Evolutionary conservation across 805 yeast species (phyloP), one percentile per base, ranked within the genome.

Genomic region (Candida oleophila): DNA sequence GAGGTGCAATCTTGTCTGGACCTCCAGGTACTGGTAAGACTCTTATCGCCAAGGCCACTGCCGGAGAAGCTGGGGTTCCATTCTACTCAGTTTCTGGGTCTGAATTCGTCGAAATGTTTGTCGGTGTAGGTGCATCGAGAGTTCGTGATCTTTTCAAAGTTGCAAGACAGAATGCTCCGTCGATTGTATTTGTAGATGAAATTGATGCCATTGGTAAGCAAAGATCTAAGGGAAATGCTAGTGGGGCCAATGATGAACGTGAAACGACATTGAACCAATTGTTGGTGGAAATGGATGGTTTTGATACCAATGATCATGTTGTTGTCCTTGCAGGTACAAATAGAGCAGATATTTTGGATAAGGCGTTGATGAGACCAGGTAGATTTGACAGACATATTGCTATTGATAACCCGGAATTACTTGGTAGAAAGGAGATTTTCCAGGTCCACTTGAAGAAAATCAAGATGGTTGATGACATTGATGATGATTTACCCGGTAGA

Each of bases 1-100:
- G 98, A 63, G 99, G 99, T 56, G 99, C 99, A 8, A 89, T 94
- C 49, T 73, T 94, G 47, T 87, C 96, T 1, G 99, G 99, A 42
- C 96, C 99, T 15, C 99, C 99, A 43, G 99, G 99, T 73, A 94
- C 99, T 8, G 99, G 99, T 82, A 94, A 94, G 65, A 94, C 99
- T 1, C 74, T 94, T 45, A 72, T 94, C 43, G 99, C 99, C 11
- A 92, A 89, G 63, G 99, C 99, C 3, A 94, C 98, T 42, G 99
- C 99, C 1, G 99, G 99, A 55, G 99, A 94, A 67, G 99, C 99
- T 0, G 96, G 94, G 47, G 99, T 94, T 36, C 97, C 99, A 38
- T 94, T 94, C 64, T 83, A 83, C 58, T 87, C 96, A 14, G 98
- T 94, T 16, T 88, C 96, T 1, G 99, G 99, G 53, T 91, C 98